A percentile compares a stretch with the other conserved stretches of the same genome.
These are phyloP conservation scores for Epichloe elymi DNA, from an alignment of 2,329 filamentous ascomycete species.

Conservation along the genomic window DNA sequence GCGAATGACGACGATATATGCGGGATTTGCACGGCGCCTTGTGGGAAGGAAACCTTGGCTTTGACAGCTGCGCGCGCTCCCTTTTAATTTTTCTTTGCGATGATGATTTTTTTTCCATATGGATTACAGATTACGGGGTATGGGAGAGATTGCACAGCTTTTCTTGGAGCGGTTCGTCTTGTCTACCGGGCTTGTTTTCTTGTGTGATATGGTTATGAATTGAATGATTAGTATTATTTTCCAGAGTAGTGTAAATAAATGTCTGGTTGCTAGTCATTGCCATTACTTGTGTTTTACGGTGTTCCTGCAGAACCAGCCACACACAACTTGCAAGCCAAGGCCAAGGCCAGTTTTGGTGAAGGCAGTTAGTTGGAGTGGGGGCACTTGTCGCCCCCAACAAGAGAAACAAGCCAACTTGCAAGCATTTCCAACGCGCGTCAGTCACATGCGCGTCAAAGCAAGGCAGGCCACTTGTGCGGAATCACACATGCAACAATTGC, in stretches of 20 bases:
- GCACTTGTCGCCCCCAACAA: too few relatives aligned
- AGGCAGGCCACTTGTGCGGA: too few relatives aligned
- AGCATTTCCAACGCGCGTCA: too few relatives aligned
- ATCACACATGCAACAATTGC: too few relatives aligned
- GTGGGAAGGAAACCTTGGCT: background rate
- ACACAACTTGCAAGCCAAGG: too few relatives aligned
- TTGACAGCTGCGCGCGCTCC: background rate
- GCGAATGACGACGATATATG: background rate
- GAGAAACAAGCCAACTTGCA: too few relatives aligned
- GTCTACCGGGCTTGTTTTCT: background rate
- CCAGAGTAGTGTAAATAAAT: background rate
- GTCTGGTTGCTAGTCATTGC: background rate
- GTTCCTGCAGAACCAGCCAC: too few relatives aligned
- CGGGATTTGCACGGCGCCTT: background rate
- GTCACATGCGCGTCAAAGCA: too few relatives aligned
- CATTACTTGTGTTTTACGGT: too few relatives aligned
- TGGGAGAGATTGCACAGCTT: background rate
- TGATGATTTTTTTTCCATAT: background rate
- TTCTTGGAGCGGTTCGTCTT: background rate
- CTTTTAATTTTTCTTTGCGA: background rate
- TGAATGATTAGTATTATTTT: background rate
- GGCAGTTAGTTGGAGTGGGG: too few relatives aligned
- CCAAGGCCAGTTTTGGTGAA: too few relatives aligned
- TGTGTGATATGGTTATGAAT: background rate
- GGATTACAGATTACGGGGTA: background rate